These are phyloP conservation scores for Malassezia pachydermatis DNA, from an alignment of 1,284 basidiomycete species.

Conservation along the genomic window DNA sequence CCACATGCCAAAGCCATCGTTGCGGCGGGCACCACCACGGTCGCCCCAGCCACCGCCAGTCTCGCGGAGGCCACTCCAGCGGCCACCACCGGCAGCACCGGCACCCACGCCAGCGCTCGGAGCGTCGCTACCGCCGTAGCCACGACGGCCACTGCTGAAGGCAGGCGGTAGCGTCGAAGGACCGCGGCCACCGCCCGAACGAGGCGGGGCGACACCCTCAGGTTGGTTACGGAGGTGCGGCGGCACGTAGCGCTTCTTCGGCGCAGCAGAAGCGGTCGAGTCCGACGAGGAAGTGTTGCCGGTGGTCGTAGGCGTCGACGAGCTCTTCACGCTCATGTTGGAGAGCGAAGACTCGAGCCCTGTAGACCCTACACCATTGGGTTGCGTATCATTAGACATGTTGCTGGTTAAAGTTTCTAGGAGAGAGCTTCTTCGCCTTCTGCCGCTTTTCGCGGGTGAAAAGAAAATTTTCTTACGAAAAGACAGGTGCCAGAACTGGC, in stretches of 20 bases:
- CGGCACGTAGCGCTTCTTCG: slow-evolving; percentile 18
- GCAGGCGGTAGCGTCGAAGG: slow-evolving; percentile 22
- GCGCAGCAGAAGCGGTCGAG: slow-evolving; percentile 3
- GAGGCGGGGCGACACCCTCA: slow-evolving; percentile 5
- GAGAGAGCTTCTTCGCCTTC: background rate
- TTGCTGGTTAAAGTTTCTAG: slow-evolving; percentile 9
- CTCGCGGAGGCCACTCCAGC: slow-evolving; percentile 18
- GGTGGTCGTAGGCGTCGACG: background rate
- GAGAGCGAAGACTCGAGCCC: slow-evolving; percentile 57
- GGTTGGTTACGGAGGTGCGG: slow-evolving; percentile 18
- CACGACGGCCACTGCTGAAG: slow-evolving; percentile 30
- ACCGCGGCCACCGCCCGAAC: slow-evolving; percentile 7
- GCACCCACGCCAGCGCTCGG: slow-evolving; percentile 30
- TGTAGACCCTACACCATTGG: slow-evolving; percentile 52
- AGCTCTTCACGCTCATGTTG: slow-evolving; percentile 14
- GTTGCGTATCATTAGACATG: slow-evolving; percentile 37
- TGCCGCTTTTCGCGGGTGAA: background rate
- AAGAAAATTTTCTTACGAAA: slow-evolving; percentile 13
- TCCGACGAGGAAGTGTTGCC: background rate
- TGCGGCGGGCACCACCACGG: slow-evolving; percentile 30
- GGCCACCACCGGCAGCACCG: slow-evolving; percentile 26
- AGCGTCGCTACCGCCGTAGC: slow-evolving; percentile 21
- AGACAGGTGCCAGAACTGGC: background rate
- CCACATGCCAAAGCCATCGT: slow-evolving; percentile 62
- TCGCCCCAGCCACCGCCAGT: slow-evolving; percentile 20